Base-by-base conservation (phyloP, 176 grass and related monocot species). In the Aegilops tauschii region DNA sequence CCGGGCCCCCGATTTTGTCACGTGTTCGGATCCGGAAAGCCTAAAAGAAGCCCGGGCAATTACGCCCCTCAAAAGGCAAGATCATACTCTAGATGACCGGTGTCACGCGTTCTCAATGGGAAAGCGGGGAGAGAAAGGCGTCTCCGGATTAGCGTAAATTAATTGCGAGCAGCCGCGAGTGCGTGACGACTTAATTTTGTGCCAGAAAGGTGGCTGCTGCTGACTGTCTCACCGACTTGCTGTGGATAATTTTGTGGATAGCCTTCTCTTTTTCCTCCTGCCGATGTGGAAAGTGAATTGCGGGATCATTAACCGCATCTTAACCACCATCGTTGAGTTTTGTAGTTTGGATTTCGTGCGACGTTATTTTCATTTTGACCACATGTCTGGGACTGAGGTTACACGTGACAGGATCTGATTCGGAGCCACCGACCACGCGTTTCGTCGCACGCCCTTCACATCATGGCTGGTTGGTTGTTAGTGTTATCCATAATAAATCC, bases 221-320 rank as follows among this genome's bases (percentile, higher is more conserved):
- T 18, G 50, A 52, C 50, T 54, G 17, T 21, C 54, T 59, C n/a
- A 78, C 36, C 32, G 35, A 54, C 64, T 12, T 3, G 56, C 21
- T 35, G 59, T 59, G 85, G 89, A 91, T 91, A 80, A 40, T 76
- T 29, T 69, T 84, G 47, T 84, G 85, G 89, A 90, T 90, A 80
- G 27, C 28, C 35, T 52, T 42, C 32, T 10, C 3, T 37, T 67
- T 45, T 65, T 50, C 45, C 69, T 18, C 44, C 27, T 36, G 47
- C 73, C 62, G 84, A 87, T 63, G 68, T 87, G 89, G 45, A 86
- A 86, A 83, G 78, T 14, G 49, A 14, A 0, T 12, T 2, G 12
- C 42, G 52, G 14, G n/a, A 44, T 75, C 72, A 21, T 32, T 27
- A 37, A 40, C 37, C 37, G 37, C 37, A 39, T 39, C 37, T 11